Base-by-base conservation (phyloP, 768 basidiomycete species). In the Auricularia auricula-judae region DNA sequence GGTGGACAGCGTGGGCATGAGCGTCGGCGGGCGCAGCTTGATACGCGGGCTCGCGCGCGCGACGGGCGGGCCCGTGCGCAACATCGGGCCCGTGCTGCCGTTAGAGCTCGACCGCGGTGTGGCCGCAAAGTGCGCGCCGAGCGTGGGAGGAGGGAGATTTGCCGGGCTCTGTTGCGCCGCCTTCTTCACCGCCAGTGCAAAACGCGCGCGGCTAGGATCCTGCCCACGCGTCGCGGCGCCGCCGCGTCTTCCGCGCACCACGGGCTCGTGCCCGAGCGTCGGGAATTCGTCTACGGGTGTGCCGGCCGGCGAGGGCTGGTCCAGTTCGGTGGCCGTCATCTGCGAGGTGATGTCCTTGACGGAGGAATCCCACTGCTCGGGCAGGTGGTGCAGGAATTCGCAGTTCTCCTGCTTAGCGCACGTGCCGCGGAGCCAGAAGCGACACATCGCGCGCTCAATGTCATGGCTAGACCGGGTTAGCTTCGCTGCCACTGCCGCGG, bases 361-460 rank as follows among this genome's bases (percentile, higher is more conserved):
- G 53, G 85, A 74, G 43, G 93, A 81, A 71, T 97, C 93, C 47
- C 89, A 86, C 67, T 93, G 88, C 68, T 89, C 86, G 4, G 92
- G 93, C 3, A 95, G 78, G 72, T 91, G 90, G 72, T 97, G 95
- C 72, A 97, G 76, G 76, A 98, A 98, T 76, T 98, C 97, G 84
- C 95, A 98, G 68, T 83, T 85, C 65, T 96, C 94, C 63, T 94
- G 91, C 74, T 99, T 99, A 36, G 95, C 92, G 72, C 97, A 99
- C 56, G 93, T 93, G 4, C 96, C 96, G 62, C 95, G 85, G 36
- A 99, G 82, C 97, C 97, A 99, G 79, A 99, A 99, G 42, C 97
- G 88, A 76, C 91, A 94, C 23, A 98, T 74, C 1, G 95, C 95
- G 51, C 95, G 85, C 74, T 98, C 95, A 3, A 97, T 83, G 71